phyloP scores from a whole-genome alignment of 306 rosid species.

The Crotalaria pallida region DNA sequence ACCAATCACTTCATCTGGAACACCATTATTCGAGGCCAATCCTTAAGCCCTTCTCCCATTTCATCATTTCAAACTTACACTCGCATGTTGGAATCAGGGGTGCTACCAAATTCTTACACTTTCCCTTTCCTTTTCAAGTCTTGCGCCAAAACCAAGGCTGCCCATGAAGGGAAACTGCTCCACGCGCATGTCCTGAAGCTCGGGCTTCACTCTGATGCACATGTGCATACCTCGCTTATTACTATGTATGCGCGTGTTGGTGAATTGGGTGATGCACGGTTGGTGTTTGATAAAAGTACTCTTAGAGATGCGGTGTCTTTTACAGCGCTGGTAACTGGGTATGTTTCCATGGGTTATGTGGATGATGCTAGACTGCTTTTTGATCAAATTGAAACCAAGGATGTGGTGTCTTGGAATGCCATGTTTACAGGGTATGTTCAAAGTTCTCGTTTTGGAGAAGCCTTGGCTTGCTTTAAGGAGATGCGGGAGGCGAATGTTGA shows the following conservation, averaged over 20 bases:
- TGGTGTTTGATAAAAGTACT: slow-evolving; percentile 61
- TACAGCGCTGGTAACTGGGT: slow-evolving; percentile 67
- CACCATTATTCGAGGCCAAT: slow-evolving; percentile 58
- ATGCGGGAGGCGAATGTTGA: slow-evolving; percentile 43
- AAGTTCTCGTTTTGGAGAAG: slow-evolving; percentile 48
- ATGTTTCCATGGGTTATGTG: slow-evolving; percentile 42
- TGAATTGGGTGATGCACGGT: slow-evolving; percentile 44
- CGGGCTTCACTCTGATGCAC: slow-evolving; percentile 44
- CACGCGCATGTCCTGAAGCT: slow-evolving; percentile 60
- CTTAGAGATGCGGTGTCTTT: slow-evolving; percentile 59
- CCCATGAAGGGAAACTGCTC: slow-evolving; percentile 55
- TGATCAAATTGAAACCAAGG: slow-evolving; percentile 49
- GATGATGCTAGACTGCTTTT: slow-evolving; percentile 61
- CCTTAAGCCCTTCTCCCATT: slow-evolving; percentile 34
- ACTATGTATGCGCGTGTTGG: slow-evolving; percentile 51
- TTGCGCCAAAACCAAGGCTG: slow-evolving; percentile 45
- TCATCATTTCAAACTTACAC: slow-evolving; percentile 30
- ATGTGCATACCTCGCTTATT: slow-evolving; percentile 59
- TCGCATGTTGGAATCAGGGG: slow-evolving; percentile 40
- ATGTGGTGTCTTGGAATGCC: slow-evolving; percentile 85
- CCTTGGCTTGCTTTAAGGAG: slow-evolving; percentile 41
- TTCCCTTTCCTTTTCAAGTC: slow-evolving; percentile 65
- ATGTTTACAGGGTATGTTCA: slow-evolving; percentile 78
- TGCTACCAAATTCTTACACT: slow-evolving; percentile 64
- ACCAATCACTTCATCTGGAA: slow-evolving; percentile 53